Evolutionary conservation across 495 filamentous ascomycete species (phyloP).

Genomic region (Tirmania nivea): DNA sequence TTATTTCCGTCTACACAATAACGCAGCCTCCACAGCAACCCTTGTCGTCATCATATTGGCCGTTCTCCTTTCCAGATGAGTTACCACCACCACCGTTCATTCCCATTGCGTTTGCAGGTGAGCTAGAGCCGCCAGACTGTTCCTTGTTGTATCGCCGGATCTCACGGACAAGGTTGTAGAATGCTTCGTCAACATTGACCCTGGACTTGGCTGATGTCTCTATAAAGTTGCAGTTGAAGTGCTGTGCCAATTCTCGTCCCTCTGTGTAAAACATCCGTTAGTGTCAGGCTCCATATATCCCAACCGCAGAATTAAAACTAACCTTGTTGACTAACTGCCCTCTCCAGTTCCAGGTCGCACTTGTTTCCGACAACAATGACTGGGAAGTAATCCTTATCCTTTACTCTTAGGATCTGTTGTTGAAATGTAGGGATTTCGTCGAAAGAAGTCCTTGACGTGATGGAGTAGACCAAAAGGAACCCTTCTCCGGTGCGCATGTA

Average conservation of each 20-base stretch:
- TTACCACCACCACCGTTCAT: slow-evolving; percentile 22
- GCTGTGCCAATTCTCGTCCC: slow-evolving; percentile 62
- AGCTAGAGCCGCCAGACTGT: slow-evolving; percentile 64
- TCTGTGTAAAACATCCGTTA: slow-evolving; percentile 34
- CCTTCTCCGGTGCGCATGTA: slow-evolving; percentile 99
- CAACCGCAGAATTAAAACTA: slow-evolving; percentile 20
- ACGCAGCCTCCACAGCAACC: slow-evolving; percentile 78
- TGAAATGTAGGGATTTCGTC: slow-evolving; percentile 97
- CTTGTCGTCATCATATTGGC: slow-evolving; percentile 40
- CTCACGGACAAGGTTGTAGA: slow-evolving; percentile 92
- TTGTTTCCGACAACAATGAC: slow-evolving; percentile 99
- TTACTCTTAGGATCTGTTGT: slow-evolving; percentile 93
- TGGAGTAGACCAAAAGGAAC: slow-evolving; percentile 93
- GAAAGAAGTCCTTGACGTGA: slow-evolving; percentile 89
- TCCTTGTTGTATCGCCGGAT: slow-evolving; percentile 96
- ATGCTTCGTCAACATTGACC: slow-evolving; percentile 94
- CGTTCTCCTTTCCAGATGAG: slow-evolving; percentile 24
- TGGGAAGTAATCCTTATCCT: slow-evolving; percentile 98
- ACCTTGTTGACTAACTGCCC: slow-evolving; percentile 83
- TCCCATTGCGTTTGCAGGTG: slow-evolving; percentile 36
- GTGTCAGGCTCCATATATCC: not conserved
- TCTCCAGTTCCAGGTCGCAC: slow-evolving; percentile 84
- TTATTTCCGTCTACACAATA: slow-evolving; percentile 47
- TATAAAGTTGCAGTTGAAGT: slow-evolving; percentile 92
- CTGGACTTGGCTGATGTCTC: slow-evolving; percentile 96